Percentiles rank a stretch among this genome's conserved stretches.
These are phyloP conservation scores for Dunaliella sp. DNA, from an alignment of 139 green algal species.

Conservation along the genomic window DNA sequence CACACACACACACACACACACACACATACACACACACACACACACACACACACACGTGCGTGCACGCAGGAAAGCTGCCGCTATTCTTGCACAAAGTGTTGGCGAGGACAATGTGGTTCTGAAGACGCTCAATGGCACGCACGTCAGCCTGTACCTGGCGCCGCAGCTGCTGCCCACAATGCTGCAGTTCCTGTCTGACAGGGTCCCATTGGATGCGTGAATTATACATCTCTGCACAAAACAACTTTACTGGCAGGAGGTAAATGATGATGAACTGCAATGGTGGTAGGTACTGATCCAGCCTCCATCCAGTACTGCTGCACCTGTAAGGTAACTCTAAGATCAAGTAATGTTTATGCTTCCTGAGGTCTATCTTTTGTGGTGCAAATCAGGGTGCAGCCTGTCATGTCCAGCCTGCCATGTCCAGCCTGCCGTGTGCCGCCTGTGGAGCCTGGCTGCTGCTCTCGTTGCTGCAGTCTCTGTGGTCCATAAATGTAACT, in stretches of 20 bases:
- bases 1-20: no score
- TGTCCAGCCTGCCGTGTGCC: background rate
- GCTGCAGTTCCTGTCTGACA: background rate
- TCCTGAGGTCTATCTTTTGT: background rate
- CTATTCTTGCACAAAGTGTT: background rate
- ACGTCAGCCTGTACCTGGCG: conserved; percentile 1
- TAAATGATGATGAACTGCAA: no score
- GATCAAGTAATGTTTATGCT: background rate
- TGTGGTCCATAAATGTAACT: no score
- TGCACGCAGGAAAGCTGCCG: background rate
- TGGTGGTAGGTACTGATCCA: no score
- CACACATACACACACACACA: background rate
- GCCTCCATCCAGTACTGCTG: no score
- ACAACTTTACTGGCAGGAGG: no score
- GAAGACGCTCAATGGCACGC: background rate
- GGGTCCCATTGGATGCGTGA: background rate
- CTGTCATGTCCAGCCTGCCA: background rate
- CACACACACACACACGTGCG: background rate
- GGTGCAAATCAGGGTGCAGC: background rate
- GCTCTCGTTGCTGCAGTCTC: background rate
- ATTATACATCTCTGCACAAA: background rate
- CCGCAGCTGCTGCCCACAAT: background rate
- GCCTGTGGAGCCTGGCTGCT: no score
- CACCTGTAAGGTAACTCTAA: background rate
- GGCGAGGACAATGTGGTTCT: background rate